Conservation (phyloP, 129 eudicot genomes). For the Helianthus tuberosus region DNA sequence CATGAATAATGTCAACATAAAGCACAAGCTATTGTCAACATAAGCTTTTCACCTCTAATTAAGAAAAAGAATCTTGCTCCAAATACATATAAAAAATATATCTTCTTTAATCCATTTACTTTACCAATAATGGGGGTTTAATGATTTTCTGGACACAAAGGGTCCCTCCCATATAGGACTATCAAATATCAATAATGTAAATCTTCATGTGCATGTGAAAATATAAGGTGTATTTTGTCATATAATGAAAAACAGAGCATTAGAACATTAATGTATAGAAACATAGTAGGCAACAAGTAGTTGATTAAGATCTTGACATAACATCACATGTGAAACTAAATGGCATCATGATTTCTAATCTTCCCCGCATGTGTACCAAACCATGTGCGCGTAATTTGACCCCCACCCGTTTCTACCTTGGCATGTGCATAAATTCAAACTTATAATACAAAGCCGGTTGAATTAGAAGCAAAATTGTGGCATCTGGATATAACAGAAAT, state of each 20-base stretch:
- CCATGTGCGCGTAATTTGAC: conserved; percentile 20
- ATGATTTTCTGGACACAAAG: conserved; percentile 26
- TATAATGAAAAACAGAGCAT: background rate
- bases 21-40: too few species aligned
- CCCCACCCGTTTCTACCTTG: conserved; percentile 13
- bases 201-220: conserved; percentile 27
- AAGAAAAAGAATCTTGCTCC: conserved; percentile 2
- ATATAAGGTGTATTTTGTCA: conserved; percentile 3
- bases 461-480: conserved; percentile 33
- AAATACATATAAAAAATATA: background rate
- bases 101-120: background rate
- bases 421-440: conserved; percentile 25
- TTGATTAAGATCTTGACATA: conserved; percentile 35
- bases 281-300: conserved; percentile 26
- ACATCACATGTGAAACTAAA: conserved; percentile 31
- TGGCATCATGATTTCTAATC: conserved; percentile 31
- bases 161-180: conserved; percentile 31
- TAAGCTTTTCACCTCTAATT: conserved; percentile 2
- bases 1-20: too few species aligned
- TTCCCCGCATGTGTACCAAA: conserved; percentile 19
- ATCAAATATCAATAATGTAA: conserved; percentile 17
- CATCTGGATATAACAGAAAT: conserved; percentile 21
- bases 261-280: conserved; percentile 19
- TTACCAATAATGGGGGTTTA: conserved; percentile 27
- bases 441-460: conserved; percentile 17